A percentile compares a stretch with the other conserved stretches of the same genome.
These are phyloP conservation scores for Tephrocybe rancida DNA, from an alignment of 768 basidiomycete species.

Conservation along the genomic window DNA sequence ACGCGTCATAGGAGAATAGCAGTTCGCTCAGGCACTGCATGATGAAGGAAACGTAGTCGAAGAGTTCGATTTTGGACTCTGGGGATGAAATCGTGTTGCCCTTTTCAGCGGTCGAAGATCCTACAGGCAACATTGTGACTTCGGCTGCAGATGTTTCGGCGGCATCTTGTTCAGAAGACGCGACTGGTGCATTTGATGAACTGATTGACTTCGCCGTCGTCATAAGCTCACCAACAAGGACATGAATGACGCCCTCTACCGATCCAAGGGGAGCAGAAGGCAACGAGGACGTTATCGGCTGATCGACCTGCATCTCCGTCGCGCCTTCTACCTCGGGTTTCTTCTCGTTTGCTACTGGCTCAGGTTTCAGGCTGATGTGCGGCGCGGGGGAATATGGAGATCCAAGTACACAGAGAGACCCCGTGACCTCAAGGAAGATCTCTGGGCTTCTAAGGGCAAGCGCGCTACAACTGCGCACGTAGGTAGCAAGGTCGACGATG, in stretches of 20 bases:
- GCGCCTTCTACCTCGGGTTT: conserved; percentile 25
- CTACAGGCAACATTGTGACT: neutral
- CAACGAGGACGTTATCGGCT: conserved; percentile 17
- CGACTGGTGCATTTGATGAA: conserved; percentile 26
- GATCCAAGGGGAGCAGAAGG: conserved; percentile 39
- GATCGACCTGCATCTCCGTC: conserved; percentile 65
- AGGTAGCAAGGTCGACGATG: conserved; percentile 66
- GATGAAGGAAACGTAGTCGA: conserved; percentile 75
- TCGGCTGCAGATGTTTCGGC: neutral
- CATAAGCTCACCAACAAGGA: conserved; percentile 74
- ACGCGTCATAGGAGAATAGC: conserved; percentile 88
- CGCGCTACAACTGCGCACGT: conserved; percentile 74
- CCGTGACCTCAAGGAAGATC: conserved; percentile 74
- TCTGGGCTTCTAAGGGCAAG: conserved; percentile 82
- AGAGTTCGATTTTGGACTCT: conserved; percentile 25
- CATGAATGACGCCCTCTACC: conserved; percentile 64
- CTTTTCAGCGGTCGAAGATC: conserved; percentile 1
- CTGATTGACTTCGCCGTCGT: conserved; percentile 51
- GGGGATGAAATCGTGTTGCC: neutral
- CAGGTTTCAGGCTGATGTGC: conserved; percentile 60
- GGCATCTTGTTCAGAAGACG: conserved; percentile 6
- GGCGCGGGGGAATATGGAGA: conserved; percentile 59
- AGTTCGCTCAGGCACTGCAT: conserved; percentile 94
- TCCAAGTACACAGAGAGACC: conserved; percentile 70
- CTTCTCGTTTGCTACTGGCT: conserved; percentile 26